Base-by-base conservation (phyloP, 768 basidiomycete species). In the Chlorophyllum brunneum region DNA sequence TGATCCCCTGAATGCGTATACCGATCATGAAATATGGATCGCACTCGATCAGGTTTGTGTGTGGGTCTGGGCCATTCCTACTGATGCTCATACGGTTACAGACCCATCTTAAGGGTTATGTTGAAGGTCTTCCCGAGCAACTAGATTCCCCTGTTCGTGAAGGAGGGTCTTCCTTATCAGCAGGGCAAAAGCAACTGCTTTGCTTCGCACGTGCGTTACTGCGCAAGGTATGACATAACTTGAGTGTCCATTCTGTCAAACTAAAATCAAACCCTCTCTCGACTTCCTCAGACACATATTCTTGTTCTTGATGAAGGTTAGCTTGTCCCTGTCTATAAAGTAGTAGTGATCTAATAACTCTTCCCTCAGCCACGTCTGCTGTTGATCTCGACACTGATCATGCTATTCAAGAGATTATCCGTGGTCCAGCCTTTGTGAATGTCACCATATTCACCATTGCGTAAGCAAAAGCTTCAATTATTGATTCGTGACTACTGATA, bases 291-390 rank as follows among this genome's bases (percentile, higher is more conserved):
- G 81, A 83, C 89, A 15, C 94, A 86, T 67, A 86, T 97, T 31
- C 74, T 98, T 5, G 90, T 97, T 0, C 73, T 98, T n/a, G 95
- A 97, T 62, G 95, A 98, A 80, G 90, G 87, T 81, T 60, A 16
- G 13, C 16, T 6, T 57, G 59, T 58, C 20, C 9, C 30, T 15
- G 36, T 30, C 5, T 10, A 11, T 11, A 4, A 22, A 15, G 43
- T 31, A 4, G 16, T 24, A 40, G n/a, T 39, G 22, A 20, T 43
- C 30, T 27, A 29, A 53, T 39, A 8, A 48, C 43, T 10, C 24
- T 33, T 59, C 51, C 37, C 56, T 50, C 46, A 88, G 89, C 92
- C 2, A 95, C 92, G 4, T 90, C 86, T 31, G 91, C 92, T 16
- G 91, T 95, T 44, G 93, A 95, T 66, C 71, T 94, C 29, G 91